Percentiles rank a stretch among this genome's conserved stretches.
phyloP scores from a whole-genome alignment of 768 basidiomycete species.

The Macrocybe gigantea region DNA sequence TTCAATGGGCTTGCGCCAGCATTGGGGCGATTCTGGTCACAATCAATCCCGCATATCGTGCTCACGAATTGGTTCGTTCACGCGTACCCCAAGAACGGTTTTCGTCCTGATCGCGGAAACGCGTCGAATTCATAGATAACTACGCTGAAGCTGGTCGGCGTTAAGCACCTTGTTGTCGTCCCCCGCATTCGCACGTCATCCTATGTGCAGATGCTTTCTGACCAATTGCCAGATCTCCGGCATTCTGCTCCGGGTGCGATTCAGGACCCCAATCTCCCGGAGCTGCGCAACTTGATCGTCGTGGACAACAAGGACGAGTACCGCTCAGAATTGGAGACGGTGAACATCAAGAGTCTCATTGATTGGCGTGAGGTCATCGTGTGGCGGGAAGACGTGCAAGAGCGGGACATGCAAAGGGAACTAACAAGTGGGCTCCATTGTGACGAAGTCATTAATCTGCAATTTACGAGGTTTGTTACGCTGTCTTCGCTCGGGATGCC shows the following conservation, averaged over 20 bases:
- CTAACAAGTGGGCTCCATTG: conserved; percentile 35
- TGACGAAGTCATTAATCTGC: conserved; percentile 76
- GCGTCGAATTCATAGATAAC: conserved; percentile 36
- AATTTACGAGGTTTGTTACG: conserved; percentile 68
- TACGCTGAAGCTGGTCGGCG: conserved; percentile 57
- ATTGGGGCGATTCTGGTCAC: conserved; percentile 82
- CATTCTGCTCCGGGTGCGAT: conserved; percentile 47
- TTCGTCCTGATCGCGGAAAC: neutral
- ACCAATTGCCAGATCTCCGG: conserved; percentile 51
- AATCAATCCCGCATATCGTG: conserved; percentile 75
- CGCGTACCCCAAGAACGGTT: neutral
- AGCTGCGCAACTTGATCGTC: conserved; percentile 57
- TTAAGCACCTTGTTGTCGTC: conserved; percentile 66
- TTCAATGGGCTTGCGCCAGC: conserved; percentile 85
- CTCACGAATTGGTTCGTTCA: conserved; percentile 60
- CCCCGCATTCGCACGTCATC: conserved; percentile 61
- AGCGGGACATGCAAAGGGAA: conserved; percentile 37
- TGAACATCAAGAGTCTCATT: conserved; percentile 42
- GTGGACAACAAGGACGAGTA: conserved; percentile 52
- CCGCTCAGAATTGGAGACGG: conserved; percentile 28
- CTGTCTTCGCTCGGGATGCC: neutral
- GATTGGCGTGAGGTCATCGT: conserved; percentile 72
- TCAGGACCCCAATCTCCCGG: conserved; percentile 52
- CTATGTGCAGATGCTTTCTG: conserved; percentile 56
- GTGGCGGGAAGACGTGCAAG: conserved; percentile 52